phyloP scores from a whole-genome alignment of 1,139 yeast genomes.

The Suhomyces coccinellae region DNA sequence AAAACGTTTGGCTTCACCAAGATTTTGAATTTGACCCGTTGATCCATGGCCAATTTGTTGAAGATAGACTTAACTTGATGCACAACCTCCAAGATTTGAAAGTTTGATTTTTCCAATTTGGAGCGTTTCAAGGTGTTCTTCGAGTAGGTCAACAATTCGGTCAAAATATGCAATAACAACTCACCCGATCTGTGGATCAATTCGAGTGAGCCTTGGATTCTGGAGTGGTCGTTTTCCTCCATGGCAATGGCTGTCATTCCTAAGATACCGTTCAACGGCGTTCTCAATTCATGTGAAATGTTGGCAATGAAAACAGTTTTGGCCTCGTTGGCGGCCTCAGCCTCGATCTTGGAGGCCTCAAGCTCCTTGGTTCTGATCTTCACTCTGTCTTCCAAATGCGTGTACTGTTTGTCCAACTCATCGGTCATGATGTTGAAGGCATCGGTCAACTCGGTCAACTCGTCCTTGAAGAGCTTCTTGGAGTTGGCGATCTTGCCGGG shows the following conservation, averaged over 20 bases:
- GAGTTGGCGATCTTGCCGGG: constrained; percentile 56
- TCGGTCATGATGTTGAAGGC: constrained; percentile 92
- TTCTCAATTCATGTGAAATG: constrained; percentile 90
- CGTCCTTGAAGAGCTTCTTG: constrained; percentile 73
- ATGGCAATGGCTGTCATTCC: constrained; percentile 95
- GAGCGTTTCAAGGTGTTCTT: constrained; percentile 86
- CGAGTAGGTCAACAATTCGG: constrained; percentile 85
- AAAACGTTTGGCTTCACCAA: constrained; percentile 58
- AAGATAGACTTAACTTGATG: constrained; percentile 86
- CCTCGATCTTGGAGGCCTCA: constrained; percentile 84
- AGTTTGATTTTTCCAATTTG: constrained; percentile 78
- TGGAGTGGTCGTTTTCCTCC: constrained; percentile 71
- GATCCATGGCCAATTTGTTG: constrained; percentile 78
- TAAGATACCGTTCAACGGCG: constrained; percentile 91
- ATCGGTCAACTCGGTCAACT: constrained; percentile 80
- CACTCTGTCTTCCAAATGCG: constrained; percentile 87
- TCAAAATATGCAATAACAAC: constrained; percentile 77
- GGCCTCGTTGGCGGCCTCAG: constrained; percentile 93
- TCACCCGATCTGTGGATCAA: constrained; percentile 88
- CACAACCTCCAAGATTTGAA: constrained; percentile 72
- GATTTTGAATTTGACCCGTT: constrained; percentile 63
- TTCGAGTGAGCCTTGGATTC: constrained; percentile 65
- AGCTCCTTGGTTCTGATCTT: constrained; percentile 81
- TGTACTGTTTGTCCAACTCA: constrained; percentile 79
- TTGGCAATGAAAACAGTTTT: constrained; percentile 94